Percentiles rank a stretch among this genome's conserved stretches.
Conservation (phyloP, 23 red algal species). For the Agarophyton chilense region DNA sequence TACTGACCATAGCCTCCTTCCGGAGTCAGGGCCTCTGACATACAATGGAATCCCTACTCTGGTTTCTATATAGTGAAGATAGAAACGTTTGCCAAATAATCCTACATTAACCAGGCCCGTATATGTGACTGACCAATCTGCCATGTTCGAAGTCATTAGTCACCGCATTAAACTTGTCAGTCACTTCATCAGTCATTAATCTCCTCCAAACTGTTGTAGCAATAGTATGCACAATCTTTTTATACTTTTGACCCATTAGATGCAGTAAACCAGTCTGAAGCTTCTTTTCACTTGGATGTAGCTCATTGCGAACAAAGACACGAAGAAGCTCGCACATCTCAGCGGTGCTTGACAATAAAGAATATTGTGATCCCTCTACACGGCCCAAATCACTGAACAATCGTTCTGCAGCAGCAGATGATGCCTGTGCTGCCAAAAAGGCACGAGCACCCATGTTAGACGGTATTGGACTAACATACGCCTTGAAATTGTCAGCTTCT, state of each 20-base stretch:
- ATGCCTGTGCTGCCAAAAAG: not conserved
- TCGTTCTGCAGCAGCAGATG: not conserved
- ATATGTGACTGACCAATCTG: not conserved
- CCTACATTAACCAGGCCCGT: not conserved
- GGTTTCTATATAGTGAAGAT: not conserved
- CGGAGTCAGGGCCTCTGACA: not conserved
- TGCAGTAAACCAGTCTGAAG: not conserved
- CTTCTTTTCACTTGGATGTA: not conserved
- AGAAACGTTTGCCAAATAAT: too few species aligned
- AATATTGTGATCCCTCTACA: not conserved
- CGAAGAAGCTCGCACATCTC: not conserved
- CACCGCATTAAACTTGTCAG: too few species aligned
- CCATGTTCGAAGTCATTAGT: not conserved
- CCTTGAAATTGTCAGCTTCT: too few species aligned
- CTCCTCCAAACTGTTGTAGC: not conserved
- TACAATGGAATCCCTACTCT: not conserved
- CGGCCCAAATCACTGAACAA: not conserved
- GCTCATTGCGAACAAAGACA: not conserved
- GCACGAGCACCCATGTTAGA: not conserved
- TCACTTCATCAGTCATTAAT: too few species aligned
- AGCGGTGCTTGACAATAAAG: not conserved
- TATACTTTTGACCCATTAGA: not conserved
- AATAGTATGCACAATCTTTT: not conserved
- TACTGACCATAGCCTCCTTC: conserved; percentile 8
- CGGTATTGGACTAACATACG: conserved; percentile 7